Conservation (phyloP, 495 filamentous ascomycete genomes). For the Echria macrotheca region DNA sequence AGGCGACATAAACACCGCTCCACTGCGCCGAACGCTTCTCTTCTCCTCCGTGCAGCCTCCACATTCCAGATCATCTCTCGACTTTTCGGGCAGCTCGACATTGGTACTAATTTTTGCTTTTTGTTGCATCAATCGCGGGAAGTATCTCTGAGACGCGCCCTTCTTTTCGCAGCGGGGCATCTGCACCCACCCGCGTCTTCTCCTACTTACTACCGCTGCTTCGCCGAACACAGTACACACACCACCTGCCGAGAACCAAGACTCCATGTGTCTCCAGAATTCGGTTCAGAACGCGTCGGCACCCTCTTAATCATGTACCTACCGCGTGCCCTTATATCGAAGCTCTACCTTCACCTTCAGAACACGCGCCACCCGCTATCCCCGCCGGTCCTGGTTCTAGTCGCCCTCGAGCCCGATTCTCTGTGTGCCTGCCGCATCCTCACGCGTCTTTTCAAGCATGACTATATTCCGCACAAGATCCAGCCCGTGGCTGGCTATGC, state of each 20-base stretch:
- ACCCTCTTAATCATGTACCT: constrained; percentile 73
- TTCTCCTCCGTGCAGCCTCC: neutral
- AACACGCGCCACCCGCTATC: constrained; percentile 75
- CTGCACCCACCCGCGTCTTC: neutral
- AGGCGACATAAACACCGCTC: constrained; percentile 4
- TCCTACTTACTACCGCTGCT: too few relatives aligned
- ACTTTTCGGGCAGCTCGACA: neutral
- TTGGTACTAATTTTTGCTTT: neutral
- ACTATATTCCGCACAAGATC: constrained; percentile 98
- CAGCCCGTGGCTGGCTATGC: constrained; percentile 90
- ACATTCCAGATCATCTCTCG: neutral
- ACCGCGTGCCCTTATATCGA: constrained; percentile 78
- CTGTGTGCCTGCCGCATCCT: constrained; percentile 94
- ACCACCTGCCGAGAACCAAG: neutral
- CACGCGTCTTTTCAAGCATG: constrained; percentile 82
- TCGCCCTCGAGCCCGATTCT: constrained; percentile 89
- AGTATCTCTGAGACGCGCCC: too few relatives aligned
- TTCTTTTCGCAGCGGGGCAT: too few relatives aligned
- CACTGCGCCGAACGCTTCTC: neutral
- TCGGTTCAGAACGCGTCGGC: constrained; percentile 11
- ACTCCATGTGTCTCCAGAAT: constrained; percentile 1
- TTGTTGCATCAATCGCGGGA: neutral
- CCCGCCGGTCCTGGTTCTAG: constrained; percentile 85
- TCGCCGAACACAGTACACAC: too few relatives aligned
- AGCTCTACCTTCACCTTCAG: constrained; percentile 84